These are phyloP conservation scores for Effrenium voratum DNA, from an alignment of 73 alveolate species.

Conservation along the genomic window DNA sequence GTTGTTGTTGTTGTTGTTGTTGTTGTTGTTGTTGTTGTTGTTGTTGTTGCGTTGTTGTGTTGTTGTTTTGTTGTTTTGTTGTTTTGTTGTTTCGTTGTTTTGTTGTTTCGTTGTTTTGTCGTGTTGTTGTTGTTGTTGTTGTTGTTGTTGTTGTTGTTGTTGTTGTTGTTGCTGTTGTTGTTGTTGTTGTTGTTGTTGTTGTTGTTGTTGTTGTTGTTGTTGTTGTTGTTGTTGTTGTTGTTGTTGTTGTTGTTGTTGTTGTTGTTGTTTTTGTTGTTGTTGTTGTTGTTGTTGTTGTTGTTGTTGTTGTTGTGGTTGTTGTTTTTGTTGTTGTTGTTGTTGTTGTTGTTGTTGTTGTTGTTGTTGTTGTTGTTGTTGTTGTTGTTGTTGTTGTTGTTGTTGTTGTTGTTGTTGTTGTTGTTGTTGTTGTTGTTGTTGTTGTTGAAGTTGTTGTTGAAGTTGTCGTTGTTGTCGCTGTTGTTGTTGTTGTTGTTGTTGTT, in stretches of 20 bases:
- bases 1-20: not conserved
- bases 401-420: constrained; percentile 37
- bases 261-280: constrained; percentile 30
- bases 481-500: constrained; percentile 35
- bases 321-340: constrained; percentile 29
- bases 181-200: constrained; percentile 38
- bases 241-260: constrained; percentile 38
- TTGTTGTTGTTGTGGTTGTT: constrained; percentile 28
- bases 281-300: constrained; percentile 37
- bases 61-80: not conserved
- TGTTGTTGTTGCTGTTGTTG: constrained; percentile 34
- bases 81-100: not conserved
- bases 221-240: constrained; percentile 40
- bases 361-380: constrained; percentile 35
- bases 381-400: constrained; percentile 37
- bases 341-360: constrained; percentile 38
- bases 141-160: constrained; percentile 40
- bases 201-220: constrained; percentile 40
- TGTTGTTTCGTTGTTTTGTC: not conserved
- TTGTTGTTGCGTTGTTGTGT: not conserved
- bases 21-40: not conserved
- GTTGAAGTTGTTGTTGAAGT: constrained; percentile 11
- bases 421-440: constrained; percentile 35
- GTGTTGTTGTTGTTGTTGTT: constrained; percentile 30
- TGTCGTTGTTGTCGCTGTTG: constrained; percentile 22